phyloP scores from a whole-genome alignment of 2,329 filamentous ascomycete species.

The Lasiodiplodia gonubiensis region DNA sequence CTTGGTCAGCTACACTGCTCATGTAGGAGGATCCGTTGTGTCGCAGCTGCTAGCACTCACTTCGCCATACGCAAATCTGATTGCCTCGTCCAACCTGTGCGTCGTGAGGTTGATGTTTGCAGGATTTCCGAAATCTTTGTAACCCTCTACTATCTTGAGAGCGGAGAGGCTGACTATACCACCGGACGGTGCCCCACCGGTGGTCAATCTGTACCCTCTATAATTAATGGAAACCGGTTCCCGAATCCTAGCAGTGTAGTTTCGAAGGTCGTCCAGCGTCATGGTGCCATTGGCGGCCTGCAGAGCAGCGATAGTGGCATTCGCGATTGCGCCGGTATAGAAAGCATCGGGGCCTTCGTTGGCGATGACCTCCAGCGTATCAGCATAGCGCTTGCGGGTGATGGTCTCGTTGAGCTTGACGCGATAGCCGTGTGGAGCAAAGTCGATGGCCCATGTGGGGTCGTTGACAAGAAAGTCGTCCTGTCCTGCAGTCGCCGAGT shows the following conservation, averaged over 20 bases:
- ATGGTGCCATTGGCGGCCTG: slow-evolving; percentile 79
- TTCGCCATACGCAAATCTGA: slow-evolving; percentile 83
- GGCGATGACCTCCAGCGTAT: slow-evolving; percentile 80
- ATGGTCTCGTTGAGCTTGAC: slow-evolving; percentile 77
- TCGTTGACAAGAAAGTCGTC: slow-evolving; percentile 75
- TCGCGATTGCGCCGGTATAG: slow-evolving; percentile 74
- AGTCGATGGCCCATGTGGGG: slow-evolving; percentile 82
- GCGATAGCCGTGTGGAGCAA: slow-evolving; percentile 80
- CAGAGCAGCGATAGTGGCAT: slow-evolving; percentile 73
- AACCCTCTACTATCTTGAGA: slow-evolving; percentile 84
- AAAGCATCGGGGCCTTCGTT: slow-evolving; percentile 74
- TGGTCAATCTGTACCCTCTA: slow-evolving; percentile 72
- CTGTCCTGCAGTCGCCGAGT: slow-evolving; percentile 52
- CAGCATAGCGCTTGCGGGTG: slow-evolving; percentile 78
- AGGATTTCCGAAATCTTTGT: slow-evolving; percentile 65
- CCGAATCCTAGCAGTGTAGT: slow-evolving; percentile 72
- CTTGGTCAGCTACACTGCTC: background rate
- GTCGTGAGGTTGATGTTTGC: slow-evolving; percentile 69
- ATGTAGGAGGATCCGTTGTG: too few species aligned
- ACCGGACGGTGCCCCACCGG: slow-evolving; percentile 75
- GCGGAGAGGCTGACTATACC: slow-evolving; percentile 76
- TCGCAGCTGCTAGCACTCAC: slow-evolving; percentile 17
- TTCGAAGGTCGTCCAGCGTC: slow-evolving; percentile 76
- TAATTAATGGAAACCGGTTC: slow-evolving; percentile 61
- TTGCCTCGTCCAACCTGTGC: slow-evolving; percentile 85